Percentiles rank a stretch among this genome's conserved stretches.
phyloP scores from a whole-genome alignment of 2,329 filamentous ascomycete genomes.

The Xylaria sp. region DNA sequence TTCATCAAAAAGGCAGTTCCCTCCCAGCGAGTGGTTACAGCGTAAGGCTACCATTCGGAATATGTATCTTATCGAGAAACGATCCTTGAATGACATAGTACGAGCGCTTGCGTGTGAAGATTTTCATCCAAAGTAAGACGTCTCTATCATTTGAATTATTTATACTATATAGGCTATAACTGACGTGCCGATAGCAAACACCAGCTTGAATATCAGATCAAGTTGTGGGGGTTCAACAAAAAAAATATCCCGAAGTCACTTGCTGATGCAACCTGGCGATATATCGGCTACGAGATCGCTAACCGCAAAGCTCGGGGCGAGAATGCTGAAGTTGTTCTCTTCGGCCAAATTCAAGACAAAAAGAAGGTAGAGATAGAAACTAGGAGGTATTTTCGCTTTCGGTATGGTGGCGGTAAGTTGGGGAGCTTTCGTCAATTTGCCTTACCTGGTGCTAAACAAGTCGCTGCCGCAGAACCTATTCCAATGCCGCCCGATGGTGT shows the following conservation, averaged over 20 bases:
- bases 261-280: neutral
- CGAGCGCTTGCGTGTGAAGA: neutral
- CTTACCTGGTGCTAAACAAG: neutral
- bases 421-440: neutral
- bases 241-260: neutral
- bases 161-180: neutral
- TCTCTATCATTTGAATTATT: neutral
- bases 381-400: conserved; percentile 1
- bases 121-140: conserved; percentile 2
- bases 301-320: neutral
- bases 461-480: neutral
- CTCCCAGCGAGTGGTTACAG: neutral
- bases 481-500: neutral
- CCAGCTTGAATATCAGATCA: neutral
- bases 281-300: conserved; percentile 3
- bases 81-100: neutral
- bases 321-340: neutral
- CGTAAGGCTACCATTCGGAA: neutral
- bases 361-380: neutral
- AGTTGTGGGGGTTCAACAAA: neutral
- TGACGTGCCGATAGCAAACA: neutral
- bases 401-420: conserved; percentile 1
- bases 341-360: conserved; percentile 1
- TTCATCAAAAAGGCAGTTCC: neutral
- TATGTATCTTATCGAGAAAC: neutral